These are phyloP conservation scores for Metschnikowia orientalis DNA, from an alignment of 805 yeast genomes.

Conservation along the genomic window DNA sequence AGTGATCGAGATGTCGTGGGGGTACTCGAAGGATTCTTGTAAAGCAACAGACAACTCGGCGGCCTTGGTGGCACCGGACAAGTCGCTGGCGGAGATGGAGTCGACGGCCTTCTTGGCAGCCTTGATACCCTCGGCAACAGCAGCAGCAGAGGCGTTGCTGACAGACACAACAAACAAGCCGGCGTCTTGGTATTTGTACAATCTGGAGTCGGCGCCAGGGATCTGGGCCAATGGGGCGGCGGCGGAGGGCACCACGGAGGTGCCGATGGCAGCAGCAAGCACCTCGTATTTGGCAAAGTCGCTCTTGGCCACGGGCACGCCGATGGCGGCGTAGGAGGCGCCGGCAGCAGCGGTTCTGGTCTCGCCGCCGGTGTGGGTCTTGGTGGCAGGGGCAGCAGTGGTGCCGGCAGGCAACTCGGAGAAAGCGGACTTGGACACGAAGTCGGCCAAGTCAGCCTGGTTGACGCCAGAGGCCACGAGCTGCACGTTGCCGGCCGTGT, in stretches of 20 bases:
- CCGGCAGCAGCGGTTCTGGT: slow-evolving; percentile 63
- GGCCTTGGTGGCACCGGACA: slow-evolving; percentile 47
- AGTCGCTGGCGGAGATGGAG: slow-evolving; percentile 43
- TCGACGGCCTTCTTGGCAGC: slow-evolving; percentile 45
- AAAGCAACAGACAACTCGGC: slow-evolving; percentile 42
- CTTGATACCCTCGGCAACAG: slow-evolving; percentile 58
- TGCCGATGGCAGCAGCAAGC: slow-evolving; percentile 63
- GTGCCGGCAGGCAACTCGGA: slow-evolving; percentile 60
- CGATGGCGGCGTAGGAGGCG: slow-evolving; percentile 70
- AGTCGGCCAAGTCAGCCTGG: slow-evolving; percentile 62
- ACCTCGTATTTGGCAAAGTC: slow-evolving; percentile 66
- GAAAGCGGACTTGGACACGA: slow-evolving; percentile 64
- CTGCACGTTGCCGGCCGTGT: slow-evolving; percentile 66
- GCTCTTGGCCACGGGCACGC: slow-evolving; percentile 66
- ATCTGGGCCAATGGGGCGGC: slow-evolving; percentile 46
- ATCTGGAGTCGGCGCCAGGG: slow-evolving; percentile 47
- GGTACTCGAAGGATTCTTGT: slow-evolving; percentile 34
- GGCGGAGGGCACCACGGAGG: slow-evolving; percentile 54
- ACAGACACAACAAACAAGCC: slow-evolving; percentile 74
- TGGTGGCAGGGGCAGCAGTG: slow-evolving; percentile 37
- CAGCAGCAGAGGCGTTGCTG: slow-evolving; percentile 53
- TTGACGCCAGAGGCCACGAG: slow-evolving; percentile 71
- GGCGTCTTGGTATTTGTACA: slow-evolving; percentile 69
- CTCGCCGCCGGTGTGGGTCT: slow-evolving; percentile 55
- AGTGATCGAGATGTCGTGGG: slow-evolving; percentile 28